Evolutionary conservation across 495 filamentous ascomycete genomes (phyloP), one percentile per base, ranked within the genome.

Genomic region (Podospora pseudocomata): DNA sequence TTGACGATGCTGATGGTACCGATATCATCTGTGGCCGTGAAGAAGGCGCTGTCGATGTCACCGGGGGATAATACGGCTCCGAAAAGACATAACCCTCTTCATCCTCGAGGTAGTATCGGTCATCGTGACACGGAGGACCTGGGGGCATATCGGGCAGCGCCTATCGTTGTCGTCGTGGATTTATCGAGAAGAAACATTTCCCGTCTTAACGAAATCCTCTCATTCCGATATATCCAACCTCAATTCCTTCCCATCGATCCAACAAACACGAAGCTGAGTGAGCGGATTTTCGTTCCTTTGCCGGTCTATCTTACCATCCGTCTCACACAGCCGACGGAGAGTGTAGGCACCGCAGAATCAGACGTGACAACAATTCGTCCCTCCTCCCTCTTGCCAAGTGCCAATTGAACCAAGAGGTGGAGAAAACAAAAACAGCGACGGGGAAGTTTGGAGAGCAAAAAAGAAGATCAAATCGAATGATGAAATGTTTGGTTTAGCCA

Each of bases 51-150:
- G 39, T 49, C 39, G 39, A 49, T 49, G 39, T 49, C 39, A 49
- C 39, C 39, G 39, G 39, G 16, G 59, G 59, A 57, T 57, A 55
- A 54, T 30, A 23, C 18, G 16, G 55, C 11, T 55, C 34, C 11
- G 39, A 49, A 49, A 49, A 11, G 39, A 49, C 15, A 49, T 13
- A 49, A 11, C 15, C 49, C 44, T 15, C 64, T 55, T 54, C 59
- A 30, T n/a, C 49, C 20, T 39, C 53, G 62, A 5, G 28, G 68
- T 70, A 63, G 54, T 63, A 59, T 26, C 26, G n/a, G 68, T 58
- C 56, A 60, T 58, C 56, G 28, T 60, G 60, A 27, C 26, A 20
- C 27, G 58, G n/a, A 26, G 49, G 49, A 20, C 61, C 30, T 63
- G 61, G 61, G 61, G 61, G 61, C 61, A 63, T 63, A 32, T 28